Conservation (phyloP, 306 rosid genomes). For the Mucuna pruriens region DNA sequence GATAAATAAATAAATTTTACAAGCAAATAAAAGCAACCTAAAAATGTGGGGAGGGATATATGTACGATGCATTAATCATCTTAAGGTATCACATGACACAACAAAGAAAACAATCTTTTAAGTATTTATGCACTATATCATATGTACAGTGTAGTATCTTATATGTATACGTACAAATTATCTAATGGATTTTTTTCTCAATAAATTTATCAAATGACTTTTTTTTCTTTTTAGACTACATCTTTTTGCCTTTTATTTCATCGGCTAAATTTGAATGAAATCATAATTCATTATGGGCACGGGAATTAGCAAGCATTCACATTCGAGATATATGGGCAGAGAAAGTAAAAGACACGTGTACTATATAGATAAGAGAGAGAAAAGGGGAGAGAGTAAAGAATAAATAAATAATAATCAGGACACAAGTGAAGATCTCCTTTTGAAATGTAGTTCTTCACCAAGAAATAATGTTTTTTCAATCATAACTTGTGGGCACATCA, state of each 20-base stretch:
- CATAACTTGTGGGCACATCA: constrained; percentile 10
- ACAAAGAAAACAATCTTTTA: not conserved
- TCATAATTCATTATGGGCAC: too few species aligned
- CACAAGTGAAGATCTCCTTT: constrained; percentile 1
- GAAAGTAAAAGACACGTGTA: not conserved
- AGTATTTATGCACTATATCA: not conserved
- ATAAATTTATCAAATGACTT: not conserved
- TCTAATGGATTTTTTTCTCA: not conserved
- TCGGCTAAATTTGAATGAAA: not conserved
- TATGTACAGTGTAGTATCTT: not conserved
- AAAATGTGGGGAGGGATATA: not conserved
- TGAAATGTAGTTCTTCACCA: not conserved
- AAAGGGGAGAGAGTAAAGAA: not conserved
- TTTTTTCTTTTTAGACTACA: not conserved
- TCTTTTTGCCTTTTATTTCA: not conserved
- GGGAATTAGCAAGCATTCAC: constrained; percentile 4
- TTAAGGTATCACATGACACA: not conserved
- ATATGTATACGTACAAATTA: not conserved
- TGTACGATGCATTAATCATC: not conserved
- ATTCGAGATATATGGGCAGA: not conserved
- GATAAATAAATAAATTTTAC: not conserved
- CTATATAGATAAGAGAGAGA: not conserved
- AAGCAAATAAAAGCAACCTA: not conserved
- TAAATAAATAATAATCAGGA: not conserved
- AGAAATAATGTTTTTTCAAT: constrained; percentile 21